phyloP scores from a whole-genome alignment of 2,329 filamentous ascomycete genomes.

The Alternaria postmessia region DNA sequence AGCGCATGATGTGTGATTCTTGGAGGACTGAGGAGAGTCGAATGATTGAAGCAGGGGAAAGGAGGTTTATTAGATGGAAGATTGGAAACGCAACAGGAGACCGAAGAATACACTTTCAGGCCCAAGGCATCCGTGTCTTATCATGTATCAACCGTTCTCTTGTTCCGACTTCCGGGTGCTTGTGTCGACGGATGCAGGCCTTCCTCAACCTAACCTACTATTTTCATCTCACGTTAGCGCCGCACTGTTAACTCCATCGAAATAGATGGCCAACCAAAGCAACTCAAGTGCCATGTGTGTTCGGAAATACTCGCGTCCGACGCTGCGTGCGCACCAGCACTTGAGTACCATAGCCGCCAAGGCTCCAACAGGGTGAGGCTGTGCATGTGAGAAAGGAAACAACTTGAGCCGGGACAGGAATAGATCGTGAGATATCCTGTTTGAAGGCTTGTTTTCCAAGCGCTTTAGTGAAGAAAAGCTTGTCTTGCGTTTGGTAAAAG shows the following conservation, averaged over 20 bases:
- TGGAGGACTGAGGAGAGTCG: neutral
- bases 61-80: slow-evolving; percentile 9
- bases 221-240: slow-evolving; percentile 10
- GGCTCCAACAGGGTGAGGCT: slow-evolving; percentile 14
- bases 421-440: neutral
- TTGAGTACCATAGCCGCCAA: slow-evolving; percentile 5
- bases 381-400: slow-evolving; percentile 6
- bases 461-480: neutral
- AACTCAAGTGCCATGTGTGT: slow-evolving; percentile 14
- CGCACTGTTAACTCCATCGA: slow-evolving; percentile 21
- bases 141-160: neutral
- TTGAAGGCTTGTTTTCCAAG: neutral
- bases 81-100: neutral
- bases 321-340: slow-evolving; percentile 6
- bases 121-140: neutral
- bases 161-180: neutral
- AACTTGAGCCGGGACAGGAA: neutral
- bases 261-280: slow-evolving; percentile 18
- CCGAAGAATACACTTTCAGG: neutral
- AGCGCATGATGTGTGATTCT: slow-evolving; percentile 29
- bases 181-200: slow-evolving; percentile 11
- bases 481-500: neutral
- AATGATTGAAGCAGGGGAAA: neutral
- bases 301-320: slow-evolving; percentile 26
- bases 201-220: slow-evolving; percentile 1